Evolutionary conservation across 345 rosid species (phyloP).

Genomic region (Erodium maritimum): DNA sequence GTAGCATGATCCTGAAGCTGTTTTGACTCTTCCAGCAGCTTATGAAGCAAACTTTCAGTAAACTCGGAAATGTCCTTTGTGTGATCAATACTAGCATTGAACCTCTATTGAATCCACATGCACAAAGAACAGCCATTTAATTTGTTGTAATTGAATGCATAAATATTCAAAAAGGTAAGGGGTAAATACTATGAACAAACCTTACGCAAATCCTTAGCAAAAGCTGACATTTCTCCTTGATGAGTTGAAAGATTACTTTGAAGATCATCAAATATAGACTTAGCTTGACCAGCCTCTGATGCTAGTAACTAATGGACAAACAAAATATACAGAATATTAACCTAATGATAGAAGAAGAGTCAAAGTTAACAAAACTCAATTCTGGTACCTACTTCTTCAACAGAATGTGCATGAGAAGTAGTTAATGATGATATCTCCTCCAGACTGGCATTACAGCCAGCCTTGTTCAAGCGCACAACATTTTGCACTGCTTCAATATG

Average conservation of each 20-base stretch:
- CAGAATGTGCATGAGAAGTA: conserved; percentile 41
- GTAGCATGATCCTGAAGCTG: conserved; percentile 46
- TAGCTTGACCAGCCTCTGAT: conserved; percentile 43
- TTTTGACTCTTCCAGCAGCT: conserved; percentile 50
- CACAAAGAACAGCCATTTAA: conserved; percentile 4
- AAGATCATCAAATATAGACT: conserved; percentile 65
- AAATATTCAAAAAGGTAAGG: neutral
- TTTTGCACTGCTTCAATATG: conserved; percentile 87
- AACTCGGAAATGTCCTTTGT: conserved; percentile 55
- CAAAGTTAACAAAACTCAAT: conserved; percentile 5
- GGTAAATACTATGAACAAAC: conserved; percentile 20
- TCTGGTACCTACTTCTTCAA: conserved; percentile 46
- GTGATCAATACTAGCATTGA: conserved; percentile 46
- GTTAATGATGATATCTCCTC: conserved; percentile 60
- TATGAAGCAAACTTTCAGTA: conserved; percentile 46
- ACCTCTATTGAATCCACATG: conserved; percentile 38
- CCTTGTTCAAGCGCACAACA: conserved; percentile 81
- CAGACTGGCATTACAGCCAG: conserved; percentile 57
- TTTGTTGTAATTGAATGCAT: too few species aligned
- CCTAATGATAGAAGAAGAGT: neutral
- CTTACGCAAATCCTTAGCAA: conserved; percentile 77
- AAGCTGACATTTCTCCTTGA: conserved; percentile 71
- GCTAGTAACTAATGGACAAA: conserved; percentile 46
- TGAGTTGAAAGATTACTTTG: conserved; percentile 53
- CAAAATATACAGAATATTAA: neutral